A percentile compares a stretch with the other conserved stretches of the same genome.
Evolutionary conservation across 179 eudicot species (phyloP).

Genomic region (Silene coronaria): DNA sequence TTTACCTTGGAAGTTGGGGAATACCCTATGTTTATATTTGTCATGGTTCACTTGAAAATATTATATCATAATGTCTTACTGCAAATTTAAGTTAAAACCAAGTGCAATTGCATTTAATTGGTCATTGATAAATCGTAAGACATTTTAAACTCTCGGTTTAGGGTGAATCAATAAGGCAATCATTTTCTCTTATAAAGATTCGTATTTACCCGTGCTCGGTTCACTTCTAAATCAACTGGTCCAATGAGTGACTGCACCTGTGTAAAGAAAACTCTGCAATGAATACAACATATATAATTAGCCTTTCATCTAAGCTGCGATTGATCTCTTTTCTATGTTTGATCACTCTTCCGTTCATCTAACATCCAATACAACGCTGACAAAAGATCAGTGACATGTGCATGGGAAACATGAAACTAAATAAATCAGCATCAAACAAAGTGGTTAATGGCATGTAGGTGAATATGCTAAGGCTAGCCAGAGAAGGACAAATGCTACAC

Average conservation of each 20-base stretch:
- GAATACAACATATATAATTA: constrained; percentile 7
- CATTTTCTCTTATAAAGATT: neutral
- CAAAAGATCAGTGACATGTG: neutral
- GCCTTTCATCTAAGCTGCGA: neutral
- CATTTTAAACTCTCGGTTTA: neutral
- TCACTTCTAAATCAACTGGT: constrained; percentile 43
- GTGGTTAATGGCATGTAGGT: neutral
- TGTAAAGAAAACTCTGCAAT: constrained; percentile 62
- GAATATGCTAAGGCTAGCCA: neutral
- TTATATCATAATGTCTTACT: neutral
- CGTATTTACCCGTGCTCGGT: constrained; percentile 43
- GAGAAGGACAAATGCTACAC: neutral
- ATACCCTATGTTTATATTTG: neutral
- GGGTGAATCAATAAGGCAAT: neutral
- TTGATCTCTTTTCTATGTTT: neutral
- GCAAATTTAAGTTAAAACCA: neutral
- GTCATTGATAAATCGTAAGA: neutral
- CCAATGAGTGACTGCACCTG: constrained; percentile 53
- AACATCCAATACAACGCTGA: neutral
- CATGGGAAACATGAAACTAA: neutral
- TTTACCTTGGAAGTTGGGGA: neutral
- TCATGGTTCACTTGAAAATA: neutral
- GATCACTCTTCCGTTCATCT: neutral
- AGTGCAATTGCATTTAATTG: constrained; percentile 1
- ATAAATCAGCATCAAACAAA: neutral